Evolutionary conservation across 2,329 filamentous ascomycete species (phyloP), one percentile per base, ranked within the genome.

Genomic region (Ambrosiella cleistominuta): DNA sequence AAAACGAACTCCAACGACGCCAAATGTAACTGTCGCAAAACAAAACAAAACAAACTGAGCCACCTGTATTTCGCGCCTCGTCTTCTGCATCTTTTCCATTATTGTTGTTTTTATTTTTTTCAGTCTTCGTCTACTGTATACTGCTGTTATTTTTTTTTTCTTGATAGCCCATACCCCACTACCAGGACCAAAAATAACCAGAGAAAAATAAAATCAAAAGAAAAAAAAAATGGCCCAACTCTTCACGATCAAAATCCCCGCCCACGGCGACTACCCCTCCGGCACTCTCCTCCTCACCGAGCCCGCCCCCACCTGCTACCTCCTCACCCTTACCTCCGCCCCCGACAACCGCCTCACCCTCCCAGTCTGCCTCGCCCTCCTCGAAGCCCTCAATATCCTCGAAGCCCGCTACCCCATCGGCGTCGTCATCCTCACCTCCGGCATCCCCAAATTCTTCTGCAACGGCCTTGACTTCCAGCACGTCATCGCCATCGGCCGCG

Each of bases 401-500:
- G 83, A 89, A 68, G 75, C 75, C 57, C 64, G 67, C 53, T 75
- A 84, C 64, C 74, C 78, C 0, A 77, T 78, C n/a, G 87, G 87
- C 56, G 86, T 90, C 5, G 75, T 93, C 12, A 73, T 90, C 60
- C 91, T 86, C 4, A 91, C 86, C 0, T 86, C 82, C 47, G 79
- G 76, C 53, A 85, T 90, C 60, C 68, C 73, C 56, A 93, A 93
- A 66, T 91, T 91, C 74, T 93, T 85, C 72, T 83, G 78, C 68
- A 91, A 91, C 70, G 87, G 87, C 0, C 76, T 93, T n/a, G 85
- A 93, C 68, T 77, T 90, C 12, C 75, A 80, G 44, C 78, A 86
- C 66, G 83, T 81, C n/a, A 65, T 74, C 39, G 68, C 70, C 37
- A 79, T 78, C 0, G 75, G 79, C 1, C 74, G 79, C 1, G 74